These are phyloP conservation scores for Fusarium kyushuense DNA, from an alignment of 2,329 filamentous ascomycete species.

Conservation along the genomic window DNA sequence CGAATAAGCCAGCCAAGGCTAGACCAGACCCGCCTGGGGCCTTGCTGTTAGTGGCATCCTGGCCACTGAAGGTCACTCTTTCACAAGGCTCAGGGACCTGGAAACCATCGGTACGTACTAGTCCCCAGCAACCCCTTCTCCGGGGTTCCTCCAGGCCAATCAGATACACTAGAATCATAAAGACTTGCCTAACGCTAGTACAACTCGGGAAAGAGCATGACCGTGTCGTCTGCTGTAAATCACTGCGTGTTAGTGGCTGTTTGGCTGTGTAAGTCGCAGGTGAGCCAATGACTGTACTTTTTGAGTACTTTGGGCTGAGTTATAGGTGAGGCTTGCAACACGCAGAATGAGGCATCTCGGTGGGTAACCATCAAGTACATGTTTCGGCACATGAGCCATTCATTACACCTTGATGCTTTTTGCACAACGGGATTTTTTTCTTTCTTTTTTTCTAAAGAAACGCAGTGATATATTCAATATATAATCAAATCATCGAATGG, in stretches of 20 bases:
- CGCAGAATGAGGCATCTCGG: constrained; percentile 15
- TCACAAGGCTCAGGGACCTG: constrained; percentile 33
- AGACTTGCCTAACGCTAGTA: constrained; percentile 37
- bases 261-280: constrained; percentile 34
- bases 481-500: background rate
- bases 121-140: constrained; percentile 42
- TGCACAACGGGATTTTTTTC: no score
- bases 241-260: constrained; percentile 37
- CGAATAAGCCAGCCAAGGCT: constrained; percentile 53
- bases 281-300: constrained; percentile 26
- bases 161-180: constrained; percentile 13
- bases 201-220: constrained; percentile 40
- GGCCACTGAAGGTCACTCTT: constrained; percentile 36
- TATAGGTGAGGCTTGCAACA: constrained; percentile 21
- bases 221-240: constrained; percentile 41
- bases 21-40: constrained; percentile 37
- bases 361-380: constrained; percentile 34
- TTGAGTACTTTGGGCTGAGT: constrained; percentile 35
- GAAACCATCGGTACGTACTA: constrained; percentile 41
- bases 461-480: constrained; percentile 20
- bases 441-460: constrained; percentile 12
- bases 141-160: constrained; percentile 52
- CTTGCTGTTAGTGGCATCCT: constrained; percentile 40
- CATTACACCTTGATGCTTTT: constrained; percentile 6
- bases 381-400: constrained; percentile 13